Evolutionary conservation across 805 yeast genomes (phyloP).

Genomic region (Pichia deserticola): DNA sequence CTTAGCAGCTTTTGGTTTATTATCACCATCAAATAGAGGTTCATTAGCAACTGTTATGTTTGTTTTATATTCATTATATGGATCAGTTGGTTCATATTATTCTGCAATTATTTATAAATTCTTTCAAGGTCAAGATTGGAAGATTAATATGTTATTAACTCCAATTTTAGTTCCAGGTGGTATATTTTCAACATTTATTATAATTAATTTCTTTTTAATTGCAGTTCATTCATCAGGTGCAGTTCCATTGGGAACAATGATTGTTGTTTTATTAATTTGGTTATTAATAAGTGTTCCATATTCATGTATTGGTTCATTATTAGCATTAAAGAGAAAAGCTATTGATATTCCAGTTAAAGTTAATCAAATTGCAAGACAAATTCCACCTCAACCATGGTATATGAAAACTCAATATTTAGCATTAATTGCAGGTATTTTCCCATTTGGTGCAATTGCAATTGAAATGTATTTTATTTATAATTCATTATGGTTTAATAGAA

Average conservation of each 20-base stretch:
- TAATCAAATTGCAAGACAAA: slow-evolving; percentile 93
- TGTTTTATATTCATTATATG: slow-evolving; percentile 71
- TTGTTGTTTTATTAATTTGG: slow-evolving; percentile 79
- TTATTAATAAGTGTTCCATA: slow-evolving; percentile 77
- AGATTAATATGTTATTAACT: slow-evolving; percentile 71
- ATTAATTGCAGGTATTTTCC: slow-evolving; percentile 80
- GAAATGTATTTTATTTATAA: slow-evolving; percentile 90
- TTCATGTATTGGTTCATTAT: slow-evolving; percentile 72
- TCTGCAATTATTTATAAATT: slow-evolving; percentile 80
- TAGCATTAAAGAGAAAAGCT: slow-evolving; percentile 54
- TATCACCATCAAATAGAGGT: slow-evolving; percentile 94
- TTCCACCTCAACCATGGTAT: slow-evolving; percentile 86
- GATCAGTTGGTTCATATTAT: slow-evolving; percentile 79
- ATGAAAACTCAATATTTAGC: slow-evolving; percentile 60
- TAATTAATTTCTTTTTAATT: slow-evolving; percentile 76
- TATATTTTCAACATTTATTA: slow-evolving; percentile 54
- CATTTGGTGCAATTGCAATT: slow-evolving; percentile 90
- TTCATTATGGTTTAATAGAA: slow-evolving; percentile 88
- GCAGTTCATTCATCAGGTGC: slow-evolving; percentile 85
- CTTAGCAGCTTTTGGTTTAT: slow-evolving; percentile 81
- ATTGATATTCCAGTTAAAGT: slow-evolving; percentile 65
- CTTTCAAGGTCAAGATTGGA: slow-evolving; percentile 91
- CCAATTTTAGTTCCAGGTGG: slow-evolving; percentile 82
- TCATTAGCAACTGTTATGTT: slow-evolving; percentile 87
- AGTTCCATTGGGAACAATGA: slow-evolving; percentile 84